Evolutionary conservation across 108 stramenopile genomes (phyloP), one percentile per base, ranked within the genome.

Genomic region (Fistulifera solaris): DNA sequence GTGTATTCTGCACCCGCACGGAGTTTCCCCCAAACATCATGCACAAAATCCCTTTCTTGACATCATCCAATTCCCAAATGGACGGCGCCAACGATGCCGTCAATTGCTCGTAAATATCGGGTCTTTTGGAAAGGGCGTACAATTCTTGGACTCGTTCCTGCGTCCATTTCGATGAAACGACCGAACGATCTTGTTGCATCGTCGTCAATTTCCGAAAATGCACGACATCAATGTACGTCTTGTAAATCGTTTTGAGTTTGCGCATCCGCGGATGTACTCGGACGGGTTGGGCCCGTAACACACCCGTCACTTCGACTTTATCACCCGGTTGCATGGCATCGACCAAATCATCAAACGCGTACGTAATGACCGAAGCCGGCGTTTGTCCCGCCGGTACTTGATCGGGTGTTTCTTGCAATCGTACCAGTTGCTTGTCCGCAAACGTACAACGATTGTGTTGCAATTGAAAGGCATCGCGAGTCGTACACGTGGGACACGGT

Each of bases 321-420:
- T 99, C 99, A 18, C 97, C 97, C 0, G 99, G 99, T 27, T 93
- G 72, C 21, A 94, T 87, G 4, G 85, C 68, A 67, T 99, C 99
- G 17, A 97, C 96, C 41, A 99, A 72, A 59, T 96, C 95, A 68
- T 99, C 99, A 67, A 94, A 98, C 27, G 90, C 87, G 74, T 96
- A 98, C 11, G 95, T 64, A 8, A 94, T 81, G 40, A 95, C 77
- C 17, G 86, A 92, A 4, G 94, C 91, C 1, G 99, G 99, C 18
- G 99, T 99, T 63, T 98, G 97, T 24, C 99, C 99, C 16, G 95
- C 96, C 12, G 97, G 97, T 38, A 98, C 96, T 67, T 93, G 83
- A 58, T 96, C 94, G 11, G 98, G 96, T 5, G 95, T 95, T 61
- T 99, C 98, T 67, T 98, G 96, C 19, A 99, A 56, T 31, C 97